Percentiles rank a stretch among this genome's conserved stretches.
phyloP scores from a whole-genome alignment of 192 early-diverging fungal genomes.

The Entomortierella chlamydospora region DNA sequence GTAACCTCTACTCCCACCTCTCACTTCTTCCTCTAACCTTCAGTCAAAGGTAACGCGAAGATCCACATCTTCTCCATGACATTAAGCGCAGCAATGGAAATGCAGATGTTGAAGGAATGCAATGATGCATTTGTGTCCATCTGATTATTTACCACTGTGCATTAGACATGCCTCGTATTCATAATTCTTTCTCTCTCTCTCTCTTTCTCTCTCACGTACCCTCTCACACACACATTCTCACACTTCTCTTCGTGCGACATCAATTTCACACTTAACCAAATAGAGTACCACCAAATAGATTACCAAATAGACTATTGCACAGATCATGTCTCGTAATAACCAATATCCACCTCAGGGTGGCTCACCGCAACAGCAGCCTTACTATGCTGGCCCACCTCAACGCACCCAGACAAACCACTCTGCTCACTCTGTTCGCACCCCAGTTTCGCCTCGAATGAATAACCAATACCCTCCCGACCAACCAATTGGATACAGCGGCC shows the following conservation, averaged over 20 bases:
- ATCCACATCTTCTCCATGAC: no score
- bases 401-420: conserved; percentile 19
- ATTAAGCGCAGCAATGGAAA: background rate
- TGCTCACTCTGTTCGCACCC: conserved; percentile 17
- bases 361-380: conserved; percentile 37
- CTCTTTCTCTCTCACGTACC: background rate
- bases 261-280: background rate
- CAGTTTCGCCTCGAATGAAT: conserved; percentile 23
- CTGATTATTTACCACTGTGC: no score
- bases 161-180: no score
- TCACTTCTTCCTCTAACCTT: background rate
- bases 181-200: no score
- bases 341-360: conserved; percentile 43
- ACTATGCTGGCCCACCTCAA: conserved; percentile 40
- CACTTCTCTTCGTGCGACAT: background rate
- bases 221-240: no score
- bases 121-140: background rate
- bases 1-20: background rate
- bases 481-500: conserved; percentile 30
- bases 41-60: background rate
- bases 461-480: conserved; percentile 29
- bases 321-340: conserved; percentile 40
- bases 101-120: no score
- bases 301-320: no score
- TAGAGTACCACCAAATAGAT: no score